Base-by-base conservation (phyloP, 2,329 filamentous ascomycete genomes). In the Colletotrichum sp. region DNA sequence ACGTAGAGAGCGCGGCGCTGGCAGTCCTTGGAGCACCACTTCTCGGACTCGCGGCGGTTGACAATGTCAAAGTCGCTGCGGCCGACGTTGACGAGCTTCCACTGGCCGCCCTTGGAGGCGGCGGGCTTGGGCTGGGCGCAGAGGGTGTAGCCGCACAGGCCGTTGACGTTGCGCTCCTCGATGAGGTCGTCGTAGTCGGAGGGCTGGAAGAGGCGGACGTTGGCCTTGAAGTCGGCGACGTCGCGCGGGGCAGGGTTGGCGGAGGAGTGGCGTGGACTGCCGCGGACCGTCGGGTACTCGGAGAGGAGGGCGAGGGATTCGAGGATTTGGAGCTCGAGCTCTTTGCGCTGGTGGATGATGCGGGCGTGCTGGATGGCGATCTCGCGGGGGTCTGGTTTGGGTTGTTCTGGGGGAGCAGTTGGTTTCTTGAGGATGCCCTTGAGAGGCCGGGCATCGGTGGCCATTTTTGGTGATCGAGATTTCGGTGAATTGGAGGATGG, bases 171-270 rank as follows among this genome's bases (percentile, higher is more conserved):
- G 81, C 97, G 94, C 87, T 99, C 97, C 78, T 94, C 91, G 76
- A 98, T 93, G 66, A 99, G 88, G 78, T 95, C 94, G 82, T 98
- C 95, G 87, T 98, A 98, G 87, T 99, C 96, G 69, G 91, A 90
- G 1, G 96, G 95, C 82, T 96, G 95, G 85, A 98, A 99, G 59
- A 92, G 89, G 12, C 90, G 87, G 29, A 99, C 86, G 44, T 92
- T 90, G 5, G 87, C 82, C 80, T 93, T 92, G 85, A 99, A 96
- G 70, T 87, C 86, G 52, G 85, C 83, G 2, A 89, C 89, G 82
- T 98, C 95, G 36, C 89, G 83, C 1, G 89, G 81, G 8, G 92
- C 88, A 77, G 89, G 83, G 83, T 83, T 85, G 3, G 90, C 85
- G 11, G 94, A 83, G 16, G 83, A 83, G 76, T 85, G 77, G 7